A percentile compares a stretch with the other conserved stretches of the same genome.
Conservation (phyloP, 345 rosid genomes). For the Populus alba region DNA sequence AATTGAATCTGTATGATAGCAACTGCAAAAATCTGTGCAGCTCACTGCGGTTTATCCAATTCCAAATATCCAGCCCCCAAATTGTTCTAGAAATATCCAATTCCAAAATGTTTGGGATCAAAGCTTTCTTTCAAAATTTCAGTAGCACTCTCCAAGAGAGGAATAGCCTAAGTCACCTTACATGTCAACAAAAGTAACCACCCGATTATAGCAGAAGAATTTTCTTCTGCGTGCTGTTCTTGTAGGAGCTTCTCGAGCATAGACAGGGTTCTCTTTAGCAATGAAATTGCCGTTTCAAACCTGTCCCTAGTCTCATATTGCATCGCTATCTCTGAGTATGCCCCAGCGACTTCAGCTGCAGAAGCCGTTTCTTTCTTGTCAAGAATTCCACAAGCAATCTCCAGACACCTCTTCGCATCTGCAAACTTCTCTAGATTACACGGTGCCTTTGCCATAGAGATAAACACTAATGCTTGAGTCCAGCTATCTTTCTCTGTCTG, state of each 20-base stretch:
- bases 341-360: conserved; percentile 82
- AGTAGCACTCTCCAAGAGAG: conserved; percentile 80
- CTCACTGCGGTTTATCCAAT: conserved; percentile 83
- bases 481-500: conserved; percentile 75
- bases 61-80: conserved; percentile 95
- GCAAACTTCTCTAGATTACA: conserved; percentile 57
- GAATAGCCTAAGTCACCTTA: conserved; percentile 76
- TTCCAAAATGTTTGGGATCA: conserved; percentile 89
- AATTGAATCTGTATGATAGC: conserved; percentile 86
- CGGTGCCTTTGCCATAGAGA: conserved; percentile 83
- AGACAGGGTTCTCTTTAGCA: conserved; percentile 66
- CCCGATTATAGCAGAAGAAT: conserved; percentile 87
- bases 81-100: conserved; percentile 87
- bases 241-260: conserved; percentile 83
- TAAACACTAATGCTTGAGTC: conserved; percentile 67
- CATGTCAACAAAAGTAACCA: conserved; percentile 85
- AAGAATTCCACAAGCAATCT: conserved; percentile 73
- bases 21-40: conserved; percentile 92
- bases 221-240: conserved; percentile 86
- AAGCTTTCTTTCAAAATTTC: conserved; percentile 86
- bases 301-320: conserved; percentile 87
- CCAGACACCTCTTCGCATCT: conserved; percentile 74
- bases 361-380: conserved; percentile 63
- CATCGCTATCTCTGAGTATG: conserved; percentile 88
- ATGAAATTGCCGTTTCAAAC: conserved; percentile 68